Conservation (phyloP, 2,329 filamentous ascomycete genomes). For the Aquanectria penicillioides region DNA sequence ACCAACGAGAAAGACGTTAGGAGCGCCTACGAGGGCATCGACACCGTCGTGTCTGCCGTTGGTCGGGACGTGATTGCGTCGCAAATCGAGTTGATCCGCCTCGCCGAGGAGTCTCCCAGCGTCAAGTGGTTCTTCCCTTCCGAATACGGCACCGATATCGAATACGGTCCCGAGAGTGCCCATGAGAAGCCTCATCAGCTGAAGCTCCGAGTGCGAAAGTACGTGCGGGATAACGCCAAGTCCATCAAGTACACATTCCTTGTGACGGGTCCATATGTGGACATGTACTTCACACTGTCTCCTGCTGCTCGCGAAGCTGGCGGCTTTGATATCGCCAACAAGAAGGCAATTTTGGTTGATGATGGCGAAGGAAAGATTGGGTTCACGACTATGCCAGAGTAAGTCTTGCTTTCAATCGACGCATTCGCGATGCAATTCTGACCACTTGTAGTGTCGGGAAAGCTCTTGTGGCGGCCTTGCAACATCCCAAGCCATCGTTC, state of each 20-base stretch:
- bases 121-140: constrained; percentile 74
- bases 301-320: constrained; percentile 51
- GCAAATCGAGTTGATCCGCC: constrained; percentile 69
- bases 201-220: constrained; percentile 74
- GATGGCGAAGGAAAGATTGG: constrained; percentile 70
- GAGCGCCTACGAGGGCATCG: constrained; percentile 68
- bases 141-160: constrained; percentile 74
- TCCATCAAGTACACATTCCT: constrained; percentile 71
- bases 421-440: neutral
- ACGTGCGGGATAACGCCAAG: constrained; percentile 62
- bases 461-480: constrained; percentile 70
- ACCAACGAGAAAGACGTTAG: constrained; percentile 55
- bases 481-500: constrained; percentile 62
- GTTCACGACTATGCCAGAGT: constrained; percentile 79
- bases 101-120: constrained; percentile 63
- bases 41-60: constrained; percentile 73
- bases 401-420: constrained; percentile 44
- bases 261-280: constrained; percentile 76
- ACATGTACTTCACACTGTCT: constrained; percentile 64
- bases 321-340: constrained; percentile 66
- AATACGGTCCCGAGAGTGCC: constrained; percentile 66
- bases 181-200: constrained; percentile 74
- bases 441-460: constrained; percentile 66
- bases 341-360: constrained; percentile 69
- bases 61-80: constrained; percentile 69